These are phyloP conservation scores for Neonectria neomacrospora DNA, from an alignment of 2,329 filamentous ascomycete genomes.

Conservation along the genomic window DNA sequence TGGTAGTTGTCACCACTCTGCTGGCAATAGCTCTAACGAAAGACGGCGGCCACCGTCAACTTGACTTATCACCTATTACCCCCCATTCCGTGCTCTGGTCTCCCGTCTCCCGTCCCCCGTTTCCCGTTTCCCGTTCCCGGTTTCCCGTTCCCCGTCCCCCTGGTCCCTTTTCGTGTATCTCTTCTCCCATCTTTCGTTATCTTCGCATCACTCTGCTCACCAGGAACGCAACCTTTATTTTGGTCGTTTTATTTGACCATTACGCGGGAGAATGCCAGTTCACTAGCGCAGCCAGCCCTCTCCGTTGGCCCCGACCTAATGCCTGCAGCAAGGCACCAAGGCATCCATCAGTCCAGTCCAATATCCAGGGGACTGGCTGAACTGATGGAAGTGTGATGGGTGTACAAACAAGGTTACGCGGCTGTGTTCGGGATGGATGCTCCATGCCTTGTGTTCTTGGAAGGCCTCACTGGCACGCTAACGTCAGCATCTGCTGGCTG, in stretches of 20 bases:
- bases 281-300: constrained; percentile 15
- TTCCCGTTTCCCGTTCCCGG: background rate
- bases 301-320: constrained; percentile 15
- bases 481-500: background rate
- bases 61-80: background rate
- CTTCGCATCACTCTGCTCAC: background rate
- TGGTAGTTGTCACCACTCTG: background rate
- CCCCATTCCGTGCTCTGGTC: background rate
- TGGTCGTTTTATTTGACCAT: constrained; percentile 7
- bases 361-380: background rate
- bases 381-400: background rate
- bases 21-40: background rate
- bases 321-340: constrained; percentile 10
- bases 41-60: background rate
- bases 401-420: background rate
- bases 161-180: background rate
- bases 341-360: background rate
- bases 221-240: background rate
- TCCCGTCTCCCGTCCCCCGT: background rate
- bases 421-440: background rate
- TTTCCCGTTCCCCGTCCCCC: background rate
- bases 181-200: background rate
- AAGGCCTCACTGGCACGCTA: background rate
- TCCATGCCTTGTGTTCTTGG: background rate
- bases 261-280: constrained; percentile 13